These are phyloP conservation scores for Pterula multifida DNA, from an alignment of 1,284 basidiomycete genomes.

Conservation along the genomic window DNA sequence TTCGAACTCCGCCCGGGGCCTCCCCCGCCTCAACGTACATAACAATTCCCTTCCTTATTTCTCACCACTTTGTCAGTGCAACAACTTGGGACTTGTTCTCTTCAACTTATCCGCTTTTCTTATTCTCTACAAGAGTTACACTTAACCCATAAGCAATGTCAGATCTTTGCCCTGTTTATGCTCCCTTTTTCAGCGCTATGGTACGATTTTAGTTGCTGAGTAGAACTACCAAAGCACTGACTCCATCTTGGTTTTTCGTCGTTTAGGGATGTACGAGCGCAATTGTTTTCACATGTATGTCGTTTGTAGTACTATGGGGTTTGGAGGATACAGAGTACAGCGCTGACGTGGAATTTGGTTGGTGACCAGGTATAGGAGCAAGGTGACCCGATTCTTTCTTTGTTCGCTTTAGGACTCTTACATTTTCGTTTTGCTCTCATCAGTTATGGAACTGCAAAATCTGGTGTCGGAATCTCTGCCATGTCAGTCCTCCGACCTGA, in stretches of 20 bases:
- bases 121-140: not conserved
- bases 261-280: conserved; percentile 86
- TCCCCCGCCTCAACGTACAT: not conserved
- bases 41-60: not conserved
- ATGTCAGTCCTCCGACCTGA: conserved; percentile 95
- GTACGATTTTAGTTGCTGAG: conserved; percentile 30
- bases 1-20: not conserved
- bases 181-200: conserved; percentile 97
- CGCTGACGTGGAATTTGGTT: conserved; percentile 7
- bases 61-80: not conserved
- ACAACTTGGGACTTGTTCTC: not conserved
- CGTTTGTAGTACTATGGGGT: too few species aligned
- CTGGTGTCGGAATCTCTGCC: conserved; percentile 96
- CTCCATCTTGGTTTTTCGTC: conserved; percentile 3
- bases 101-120: not conserved
- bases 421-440: conserved; percentile 7
- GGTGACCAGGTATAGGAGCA: conserved; percentile 50
- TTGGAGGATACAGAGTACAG: not conserved
- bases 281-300: conserved; percentile 95
- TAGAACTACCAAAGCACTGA: too few species aligned
- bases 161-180: conserved; percentile 87
- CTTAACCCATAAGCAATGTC: conserved; percentile 37
- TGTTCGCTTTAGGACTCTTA: not conserved
- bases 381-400: conserved; percentile 33
- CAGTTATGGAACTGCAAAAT: conserved; percentile 94